Conservation (phyloP, 352 stramenopile genomes). For the Phytophthora citrophthora region DNA sequence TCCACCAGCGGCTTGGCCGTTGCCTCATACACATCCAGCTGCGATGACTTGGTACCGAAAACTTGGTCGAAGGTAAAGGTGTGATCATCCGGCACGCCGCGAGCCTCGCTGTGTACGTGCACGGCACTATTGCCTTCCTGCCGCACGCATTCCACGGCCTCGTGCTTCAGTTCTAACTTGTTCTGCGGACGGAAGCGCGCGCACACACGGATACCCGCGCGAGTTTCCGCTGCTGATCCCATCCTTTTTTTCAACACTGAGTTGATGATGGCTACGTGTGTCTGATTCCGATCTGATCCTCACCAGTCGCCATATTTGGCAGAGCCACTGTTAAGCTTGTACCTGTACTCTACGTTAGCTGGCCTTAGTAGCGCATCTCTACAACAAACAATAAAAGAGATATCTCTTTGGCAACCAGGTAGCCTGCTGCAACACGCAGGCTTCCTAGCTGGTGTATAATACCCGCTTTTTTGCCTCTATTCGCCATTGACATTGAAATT, state of each 20-base stretch:
- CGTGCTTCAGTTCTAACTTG: constrained; percentile 74
- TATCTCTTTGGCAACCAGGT: too few relatives aligned
- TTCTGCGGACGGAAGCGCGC: constrained; percentile 82
- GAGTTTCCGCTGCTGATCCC: constrained; percentile 27
- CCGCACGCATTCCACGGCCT: constrained; percentile 63
- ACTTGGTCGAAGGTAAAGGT: constrained; percentile 83
- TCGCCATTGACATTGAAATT: too few relatives aligned
- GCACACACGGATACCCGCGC: constrained; percentile 70
- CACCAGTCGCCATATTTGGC: constrained; percentile 3
- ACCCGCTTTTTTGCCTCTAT: too few relatives aligned
- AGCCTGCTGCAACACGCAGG: too few relatives aligned
- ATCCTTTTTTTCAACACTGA: constrained; percentile 12
- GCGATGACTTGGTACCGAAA: constrained; percentile 62
- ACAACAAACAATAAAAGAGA: too few relatives aligned
- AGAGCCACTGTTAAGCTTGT: too few relatives aligned
- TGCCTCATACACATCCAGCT: constrained; percentile 66
- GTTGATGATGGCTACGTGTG: not conserved
- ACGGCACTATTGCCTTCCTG: constrained; percentile 58
- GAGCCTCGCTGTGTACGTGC: constrained; percentile 39
- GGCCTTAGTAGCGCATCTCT: too few relatives aligned
- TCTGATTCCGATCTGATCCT: constrained; percentile 29
- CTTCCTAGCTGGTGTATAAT: too few relatives aligned
- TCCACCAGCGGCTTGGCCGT: constrained; percentile 71
- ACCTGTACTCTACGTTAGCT: too few relatives aligned
- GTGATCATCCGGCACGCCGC: constrained; percentile 40